Evolutionary conservation across 768 basidiomycete species (phyloP).

Genomic region (Suillus fuscotomentosus): DNA sequence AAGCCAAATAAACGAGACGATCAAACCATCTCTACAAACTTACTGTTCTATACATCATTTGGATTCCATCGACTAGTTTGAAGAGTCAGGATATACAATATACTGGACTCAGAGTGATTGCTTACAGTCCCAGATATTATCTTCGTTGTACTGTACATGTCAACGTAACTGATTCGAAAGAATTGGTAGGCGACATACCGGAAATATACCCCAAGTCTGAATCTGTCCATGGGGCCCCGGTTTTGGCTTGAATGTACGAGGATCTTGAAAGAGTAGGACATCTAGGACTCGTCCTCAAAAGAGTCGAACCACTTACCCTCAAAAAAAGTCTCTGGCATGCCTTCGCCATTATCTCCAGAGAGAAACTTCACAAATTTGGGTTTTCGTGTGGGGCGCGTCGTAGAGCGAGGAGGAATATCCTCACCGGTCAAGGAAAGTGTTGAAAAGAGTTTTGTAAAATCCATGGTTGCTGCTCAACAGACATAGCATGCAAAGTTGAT

Average conservation of each 20-base stretch:
- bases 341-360: slow-evolving; percentile 24
- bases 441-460: neutral
- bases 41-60: slow-evolving; percentile 12
- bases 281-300: slow-evolving; percentile 11
- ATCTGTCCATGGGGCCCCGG: slow-evolving; percentile 28
- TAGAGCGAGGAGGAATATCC: neutral
- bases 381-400: neutral
- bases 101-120: neutral
- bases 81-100: slow-evolving; percentile 6
- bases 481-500: too few relatives aligned
- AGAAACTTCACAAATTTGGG: slow-evolving; percentile 21
- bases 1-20: slow-evolving; percentile 3
- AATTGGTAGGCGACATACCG: slow-evolving; percentile 9
- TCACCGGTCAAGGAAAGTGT: too few relatives aligned
- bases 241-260: slow-evolving; percentile 1
- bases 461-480: neutral
- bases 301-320: slow-evolving; percentile 19
- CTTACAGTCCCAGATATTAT: slow-evolving; percentile 19
- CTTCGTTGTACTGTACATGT: slow-evolving; percentile 17
- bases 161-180: neutral
- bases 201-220: slow-evolving; percentile 31
- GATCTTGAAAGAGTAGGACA: slow-evolving; percentile 7
- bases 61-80: slow-evolving; percentile 8
- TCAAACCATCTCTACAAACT: neutral
- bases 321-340: slow-evolving; percentile 23